Evolutionary conservation across 805 yeast species (phyloP).

Genomic region (Candida parachauliodes): DNA sequence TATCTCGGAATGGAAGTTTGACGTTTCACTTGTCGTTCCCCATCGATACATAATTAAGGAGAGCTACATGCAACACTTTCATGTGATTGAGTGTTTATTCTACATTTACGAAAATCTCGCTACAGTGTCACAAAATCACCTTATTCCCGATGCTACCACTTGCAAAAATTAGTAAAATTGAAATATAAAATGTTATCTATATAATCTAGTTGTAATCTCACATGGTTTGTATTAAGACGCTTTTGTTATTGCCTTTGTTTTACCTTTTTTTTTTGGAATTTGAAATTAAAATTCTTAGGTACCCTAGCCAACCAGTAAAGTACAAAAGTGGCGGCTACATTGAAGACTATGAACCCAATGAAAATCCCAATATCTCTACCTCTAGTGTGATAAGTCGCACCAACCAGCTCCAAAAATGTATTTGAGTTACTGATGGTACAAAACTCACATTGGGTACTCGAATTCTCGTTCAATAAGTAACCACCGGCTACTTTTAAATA

Average conservation of each 20-base stretch:
- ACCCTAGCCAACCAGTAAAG: conserved; percentile 68
- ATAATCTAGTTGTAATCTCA: no score
- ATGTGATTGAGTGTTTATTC: no score
- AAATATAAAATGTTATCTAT: no score
- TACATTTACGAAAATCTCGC: no score
- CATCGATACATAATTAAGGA: no score
- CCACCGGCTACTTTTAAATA: conserved; percentile 44
- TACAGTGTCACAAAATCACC: no score
- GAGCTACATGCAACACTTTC: no score
- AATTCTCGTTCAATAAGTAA: conserved; percentile 31
- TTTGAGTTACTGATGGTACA: conserved; percentile 60
- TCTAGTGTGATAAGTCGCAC: conserved; percentile 45
- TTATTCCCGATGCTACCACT: no score
- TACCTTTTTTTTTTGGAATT: conserved; percentile 1
- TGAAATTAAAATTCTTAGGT: conserved; percentile 46
- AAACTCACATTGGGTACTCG: conserved; percentile 54
- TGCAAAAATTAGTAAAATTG: no score
- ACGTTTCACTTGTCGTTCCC: no score
- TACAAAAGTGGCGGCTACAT: conserved; percentile 26
- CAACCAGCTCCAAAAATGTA: conserved; percentile 46
- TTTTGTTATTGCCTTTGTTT: not conserved
- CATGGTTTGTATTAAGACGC: no score
- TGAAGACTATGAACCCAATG: conserved; percentile 30
- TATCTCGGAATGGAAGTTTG: no score
- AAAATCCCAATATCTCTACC: conserved; percentile 66